Percentiles rank a stretch among this genome's conserved stretches.
phyloP scores from a whole-genome alignment of 257 asterid genomes.

The Coffea eugenioides region DNA sequence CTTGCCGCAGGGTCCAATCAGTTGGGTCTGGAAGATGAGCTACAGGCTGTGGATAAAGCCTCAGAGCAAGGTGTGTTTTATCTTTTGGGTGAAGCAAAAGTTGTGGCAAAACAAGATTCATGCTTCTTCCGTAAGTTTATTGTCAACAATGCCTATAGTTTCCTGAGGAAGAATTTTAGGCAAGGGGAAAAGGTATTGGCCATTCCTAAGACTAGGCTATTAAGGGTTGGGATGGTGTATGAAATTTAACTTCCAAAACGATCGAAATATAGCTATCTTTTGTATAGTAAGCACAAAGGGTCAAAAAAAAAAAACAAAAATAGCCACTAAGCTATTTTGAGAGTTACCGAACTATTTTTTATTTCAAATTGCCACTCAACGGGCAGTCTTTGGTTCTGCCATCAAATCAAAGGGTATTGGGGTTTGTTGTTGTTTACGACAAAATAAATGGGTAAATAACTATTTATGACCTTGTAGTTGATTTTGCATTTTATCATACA shows the following conservation, averaged over 20 bases:
- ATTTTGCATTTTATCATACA: too few species aligned
- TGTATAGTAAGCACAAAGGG: too few species aligned
- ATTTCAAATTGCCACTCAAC: too few species aligned
- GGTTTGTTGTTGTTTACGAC: too few species aligned
- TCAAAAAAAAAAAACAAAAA: too few species aligned
- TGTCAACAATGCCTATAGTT: slow-evolving; percentile 35
- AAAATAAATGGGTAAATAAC: too few species aligned
- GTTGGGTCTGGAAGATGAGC: slow-evolving; percentile 34
- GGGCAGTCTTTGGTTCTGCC: too few species aligned
- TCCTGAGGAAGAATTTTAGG: slow-evolving; percentile 63
- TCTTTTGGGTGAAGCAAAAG: slow-evolving; percentile 66
- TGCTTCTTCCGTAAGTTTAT: slow-evolving; percentile 16
- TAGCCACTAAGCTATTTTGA: too few species aligned
- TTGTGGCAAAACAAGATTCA: slow-evolving; percentile 52
- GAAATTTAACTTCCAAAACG: slow-evolving; percentile 36
- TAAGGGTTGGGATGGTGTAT: slow-evolving; percentile 72
- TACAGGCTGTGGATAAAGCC: slow-evolving; percentile 38
- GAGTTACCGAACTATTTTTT: too few species aligned
- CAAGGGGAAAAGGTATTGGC: slow-evolving; percentile 54
- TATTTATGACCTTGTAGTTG: too few species aligned
- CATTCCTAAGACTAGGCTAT: slow-evolving; percentile 57
- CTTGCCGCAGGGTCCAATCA: background rate
- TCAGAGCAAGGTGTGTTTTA: slow-evolving; percentile 55
- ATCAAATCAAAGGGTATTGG: too few species aligned
- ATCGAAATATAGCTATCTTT: too few species aligned